phyloP scores from a whole-genome alignment of 2,329 filamentous ascomycete species.

The Colletotrichum caudatum region DNA sequence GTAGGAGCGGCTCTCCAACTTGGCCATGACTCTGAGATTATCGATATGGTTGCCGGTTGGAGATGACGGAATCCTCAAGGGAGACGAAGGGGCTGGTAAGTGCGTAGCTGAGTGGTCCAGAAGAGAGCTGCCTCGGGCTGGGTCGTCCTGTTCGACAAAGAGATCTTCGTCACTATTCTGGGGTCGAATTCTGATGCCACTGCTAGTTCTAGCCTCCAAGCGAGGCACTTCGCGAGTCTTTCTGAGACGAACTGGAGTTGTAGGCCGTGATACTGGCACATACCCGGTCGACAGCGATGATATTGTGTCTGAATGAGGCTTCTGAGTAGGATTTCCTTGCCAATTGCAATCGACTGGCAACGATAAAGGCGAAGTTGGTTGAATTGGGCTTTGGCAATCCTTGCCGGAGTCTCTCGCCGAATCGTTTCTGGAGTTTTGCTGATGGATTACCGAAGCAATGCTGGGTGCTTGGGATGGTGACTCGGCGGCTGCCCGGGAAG shows the following conservation, averaged over 20 bases:
- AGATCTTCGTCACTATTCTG: neutral
- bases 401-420: neutral
- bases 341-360: neutral
- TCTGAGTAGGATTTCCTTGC: neutral
- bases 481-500: neutral
- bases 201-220: neutral
- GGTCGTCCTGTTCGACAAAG: conserved; percentile 3
- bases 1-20: conserved; percentile 8
- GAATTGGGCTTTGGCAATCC: neutral
- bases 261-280: neutral
- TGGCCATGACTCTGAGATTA: conserved; percentile 5
- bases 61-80: conserved; percentile 6
- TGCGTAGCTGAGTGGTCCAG: neutral
- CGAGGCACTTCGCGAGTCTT: neutral
- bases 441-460: neutral
- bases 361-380: neutral
- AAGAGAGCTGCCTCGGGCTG: neutral
- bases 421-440: neutral
- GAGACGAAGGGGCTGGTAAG: neutral
- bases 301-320: neutral
- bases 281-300: neutral
- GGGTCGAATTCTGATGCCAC: neutral
- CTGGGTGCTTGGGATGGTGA: neutral
- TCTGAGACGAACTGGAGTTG: neutral
- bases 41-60: neutral